Percentiles rank a stretch among this genome's conserved stretches.
These are phyloP conservation scores for Acer saccharum DNA, from an alignment of 345 rosid genomes.

Conservation along the genomic window DNA sequence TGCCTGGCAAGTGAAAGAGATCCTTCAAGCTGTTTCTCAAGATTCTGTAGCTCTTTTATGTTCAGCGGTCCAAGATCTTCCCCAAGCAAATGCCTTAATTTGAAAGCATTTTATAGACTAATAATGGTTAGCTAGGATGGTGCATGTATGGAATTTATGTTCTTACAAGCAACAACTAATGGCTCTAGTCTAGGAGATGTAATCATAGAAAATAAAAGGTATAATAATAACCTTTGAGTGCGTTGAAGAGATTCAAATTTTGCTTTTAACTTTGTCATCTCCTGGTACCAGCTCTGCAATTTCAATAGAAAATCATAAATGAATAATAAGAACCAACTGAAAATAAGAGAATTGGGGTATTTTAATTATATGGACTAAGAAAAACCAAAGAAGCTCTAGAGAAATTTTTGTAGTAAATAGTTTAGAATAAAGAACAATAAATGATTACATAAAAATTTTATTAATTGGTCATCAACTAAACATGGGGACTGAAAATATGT, in stretches of 20 bases:
- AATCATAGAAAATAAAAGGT: not conserved
- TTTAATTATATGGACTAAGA: too few relatives aligned
- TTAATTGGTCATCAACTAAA: not conserved
- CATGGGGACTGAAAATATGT: not conserved
- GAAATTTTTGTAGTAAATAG: too few relatives aligned
- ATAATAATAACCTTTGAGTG: slow-evolving; percentile 64
- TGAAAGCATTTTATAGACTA: slow-evolving; percentile 1
- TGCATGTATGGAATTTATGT: not conserved
- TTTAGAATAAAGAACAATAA: too few relatives aligned
- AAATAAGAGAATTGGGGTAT: too few relatives aligned
- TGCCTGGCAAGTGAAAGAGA: slow-evolving; percentile 76
- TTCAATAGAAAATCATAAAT: not conserved
- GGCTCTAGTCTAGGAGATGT: not conserved
- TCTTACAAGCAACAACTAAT: not conserved
- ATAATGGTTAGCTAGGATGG: not conserved
- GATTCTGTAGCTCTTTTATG: slow-evolving; percentile 68
- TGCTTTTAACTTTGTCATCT: slow-evolving; percentile 69
- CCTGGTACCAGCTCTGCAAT: slow-evolving; percentile 76
- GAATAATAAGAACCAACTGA: not conserved
- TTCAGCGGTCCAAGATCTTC: slow-evolving; percentile 80
- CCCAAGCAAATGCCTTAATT: slow-evolving; percentile 81
- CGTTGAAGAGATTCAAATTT: slow-evolving; percentile 81
- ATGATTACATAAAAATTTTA: too few relatives aligned
- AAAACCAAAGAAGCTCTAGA: too few relatives aligned
- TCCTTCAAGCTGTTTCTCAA: slow-evolving; percentile 83